Base-by-base conservation (phyloP, 1,139 yeast species). In the Suhomyces yuchorum region DNA sequence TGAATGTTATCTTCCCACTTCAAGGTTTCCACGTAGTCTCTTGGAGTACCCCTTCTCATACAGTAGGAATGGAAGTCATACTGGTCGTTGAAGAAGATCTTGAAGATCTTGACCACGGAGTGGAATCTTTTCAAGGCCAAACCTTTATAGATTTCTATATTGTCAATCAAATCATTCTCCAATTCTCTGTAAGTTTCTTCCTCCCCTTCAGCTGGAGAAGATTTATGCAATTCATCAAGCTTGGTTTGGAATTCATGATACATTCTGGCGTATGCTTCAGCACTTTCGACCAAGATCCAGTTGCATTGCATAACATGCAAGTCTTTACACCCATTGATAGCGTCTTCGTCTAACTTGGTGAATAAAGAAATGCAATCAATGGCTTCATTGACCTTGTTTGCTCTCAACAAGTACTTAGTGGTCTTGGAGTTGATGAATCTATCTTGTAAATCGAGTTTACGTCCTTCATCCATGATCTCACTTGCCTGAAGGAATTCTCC, bases 11-110 rank as follows among this genome's bases (percentile, higher is more conserved):
- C 95, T 52, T 85, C 96, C 98, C 98, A 93, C 42, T 73, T 68
- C 46, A 92, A 58, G 75, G 88, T 81, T 23, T 82, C 84, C 34
- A 88, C 58, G 61, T 93, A 93, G 20, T 93, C 85, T 53, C 96
- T 78, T 23, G 95, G 85, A 4, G 98, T 89, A 14, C 98, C 98
- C 58, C 87, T 84, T 69, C 97, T 82, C 76, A 89, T 81, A 64
- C 96, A 87, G 66, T 90, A 93, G 40, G 87, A 85, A 66, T 93
- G 99, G 84, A 93, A 93, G 64, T 93, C 99, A 57, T 87, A 80
- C 68, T 93, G 97, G 62, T 95, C 99, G 52, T 81, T 82, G 62
- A 74, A 80, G 67, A 85, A 90, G 49, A 82, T 87, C 43, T 81
- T 78, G 67, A 84, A 90, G 26, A 87, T 79, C 51, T 83, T 82